Conservation (phyloP, 1,284 basidiomycete species). For the Pseudozyma hubeiensis region DNA sequence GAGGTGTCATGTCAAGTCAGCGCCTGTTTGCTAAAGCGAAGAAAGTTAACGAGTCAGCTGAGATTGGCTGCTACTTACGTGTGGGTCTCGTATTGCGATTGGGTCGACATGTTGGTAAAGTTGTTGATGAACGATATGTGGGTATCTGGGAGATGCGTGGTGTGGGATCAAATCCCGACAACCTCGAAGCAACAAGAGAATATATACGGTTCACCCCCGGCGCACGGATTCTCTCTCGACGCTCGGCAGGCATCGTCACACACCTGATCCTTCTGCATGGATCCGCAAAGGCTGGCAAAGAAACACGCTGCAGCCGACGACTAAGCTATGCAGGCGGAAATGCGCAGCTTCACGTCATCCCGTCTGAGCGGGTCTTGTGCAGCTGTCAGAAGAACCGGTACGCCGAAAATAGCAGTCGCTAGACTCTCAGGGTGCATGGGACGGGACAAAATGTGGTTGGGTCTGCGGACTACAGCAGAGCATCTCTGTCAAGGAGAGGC, state of each 20-base stretch:
- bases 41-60: no score
- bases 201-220: conserved; percentile 19
- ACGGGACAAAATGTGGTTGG: neutral
- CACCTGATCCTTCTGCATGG: neutral
- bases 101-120: conserved; percentile 36
- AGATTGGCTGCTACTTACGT: conserved; percentile 32
- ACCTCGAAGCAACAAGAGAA: no score
- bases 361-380: neutral
- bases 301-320: conserved; percentile 4
- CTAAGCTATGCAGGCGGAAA: conserved; percentile 28
- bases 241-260: conserved; percentile 26
- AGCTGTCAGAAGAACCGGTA: neutral
- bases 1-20: no score
- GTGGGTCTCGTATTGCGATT: conserved; percentile 47
- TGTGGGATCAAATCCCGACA: no score
- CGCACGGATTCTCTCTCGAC: conserved; percentile 5
- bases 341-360: conserved; percentile 43
- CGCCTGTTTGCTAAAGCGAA: no score
- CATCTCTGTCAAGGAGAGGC: neutral
- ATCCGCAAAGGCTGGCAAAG: neutral
- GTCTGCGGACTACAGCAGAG: no score
- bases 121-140: neutral
- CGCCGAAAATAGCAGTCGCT: conserved; percentile 19
- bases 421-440: neutral
- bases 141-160: no score